These are phyloP conservation scores for Pelargonium australe DNA, from an alignment of 441 rosid genomes.

Conservation along the genomic window DNA sequence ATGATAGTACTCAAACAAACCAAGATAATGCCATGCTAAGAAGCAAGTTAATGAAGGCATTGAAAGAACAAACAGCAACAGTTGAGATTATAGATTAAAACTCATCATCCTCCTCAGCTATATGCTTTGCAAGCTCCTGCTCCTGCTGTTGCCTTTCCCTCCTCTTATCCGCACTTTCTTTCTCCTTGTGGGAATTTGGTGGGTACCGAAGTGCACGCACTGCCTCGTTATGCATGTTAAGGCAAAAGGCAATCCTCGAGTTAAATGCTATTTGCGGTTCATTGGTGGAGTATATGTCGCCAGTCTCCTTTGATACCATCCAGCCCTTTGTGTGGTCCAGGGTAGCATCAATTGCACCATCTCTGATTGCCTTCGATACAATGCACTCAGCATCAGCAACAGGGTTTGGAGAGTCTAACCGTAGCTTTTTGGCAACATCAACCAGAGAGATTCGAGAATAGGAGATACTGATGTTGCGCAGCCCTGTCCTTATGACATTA, in stretches of 20 bases:
- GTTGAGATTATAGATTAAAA: slow-evolving; percentile 4
- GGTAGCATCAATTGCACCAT: slow-evolving; percentile 26
- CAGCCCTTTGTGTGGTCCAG: slow-evolving; percentile 20
- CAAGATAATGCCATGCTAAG: too few relatives aligned
- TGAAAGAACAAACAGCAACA: too few relatives aligned
- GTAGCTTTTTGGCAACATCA: slow-evolving; percentile 18
- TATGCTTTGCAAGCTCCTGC: slow-evolving; percentile 30
- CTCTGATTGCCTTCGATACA: slow-evolving; percentile 24
- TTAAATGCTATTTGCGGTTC: slow-evolving; percentile 29
- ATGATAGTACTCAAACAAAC: too few relatives aligned
- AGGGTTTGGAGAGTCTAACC: slow-evolving; percentile 23
- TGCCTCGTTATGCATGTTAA: slow-evolving; percentile 27
- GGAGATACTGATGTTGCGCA: slow-evolving; percentile 23
- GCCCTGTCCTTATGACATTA: slow-evolving; percentile 23
- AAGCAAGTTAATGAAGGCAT: too few relatives aligned
- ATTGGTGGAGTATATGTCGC: slow-evolving; percentile 21
- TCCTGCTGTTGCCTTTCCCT: slow-evolving; percentile 33
- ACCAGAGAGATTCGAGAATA: slow-evolving; percentile 24
- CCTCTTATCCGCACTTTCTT: slow-evolving; percentile 32
- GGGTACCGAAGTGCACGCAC: slow-evolving; percentile 27
- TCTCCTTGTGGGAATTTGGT: slow-evolving; percentile 29
- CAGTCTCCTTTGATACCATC: slow-evolving; percentile 25
- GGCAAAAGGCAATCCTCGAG: slow-evolving; percentile 25
- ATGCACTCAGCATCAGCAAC: slow-evolving; percentile 22
- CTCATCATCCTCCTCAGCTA: slow-evolving; percentile 29